Conservation (phyloP, 441 rosid species). For the Euphorbia schlechtendalii region DNA sequence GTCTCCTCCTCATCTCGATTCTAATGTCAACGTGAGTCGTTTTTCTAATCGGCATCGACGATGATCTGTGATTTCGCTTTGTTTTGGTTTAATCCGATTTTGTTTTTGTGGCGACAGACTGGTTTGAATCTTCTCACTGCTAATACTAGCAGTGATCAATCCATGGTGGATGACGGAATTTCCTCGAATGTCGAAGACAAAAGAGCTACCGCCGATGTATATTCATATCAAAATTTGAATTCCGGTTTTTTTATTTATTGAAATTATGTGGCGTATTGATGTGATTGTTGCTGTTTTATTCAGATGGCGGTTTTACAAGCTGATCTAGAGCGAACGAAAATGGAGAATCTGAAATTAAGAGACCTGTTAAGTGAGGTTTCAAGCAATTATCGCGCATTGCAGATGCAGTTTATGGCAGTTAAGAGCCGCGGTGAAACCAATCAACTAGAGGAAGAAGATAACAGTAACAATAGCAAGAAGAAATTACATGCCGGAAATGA, state of each 20-base stretch:
- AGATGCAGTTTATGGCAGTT: conserved; percentile 48
- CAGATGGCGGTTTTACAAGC: conserved; percentile 50
- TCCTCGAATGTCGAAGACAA: conserved; percentile 58
- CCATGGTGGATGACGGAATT: conserved; percentile 68
- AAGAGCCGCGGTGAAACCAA: conserved; percentile 14
- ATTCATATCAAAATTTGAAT: neutral
- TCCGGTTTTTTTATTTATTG: neutral
- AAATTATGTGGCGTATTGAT: neutral
- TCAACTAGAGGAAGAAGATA: conserved; percentile 22
- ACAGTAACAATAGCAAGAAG: conserved; percentile 12
- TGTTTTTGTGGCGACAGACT: conserved; percentile 34
- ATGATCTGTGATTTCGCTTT: too few species aligned
- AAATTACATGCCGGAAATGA: conserved; percentile 18
- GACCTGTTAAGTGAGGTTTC: conserved; percentile 56
- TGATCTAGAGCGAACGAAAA: conserved; percentile 52
- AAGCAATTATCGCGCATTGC: conserved; percentile 52
- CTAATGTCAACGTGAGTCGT: conserved; percentile 30
- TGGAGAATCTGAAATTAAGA: conserved; percentile 60
- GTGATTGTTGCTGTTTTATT: conserved; percentile 9
- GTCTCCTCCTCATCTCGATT: conserved; percentile 14
- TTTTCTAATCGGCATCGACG: too few species aligned
- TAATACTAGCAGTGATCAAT: conserved; percentile 67
- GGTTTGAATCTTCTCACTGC: conserved; percentile 75
- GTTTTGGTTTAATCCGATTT: neutral
- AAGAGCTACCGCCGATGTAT: conserved; percentile 57